Evolutionary conservation across 208 protist genomes (phyloP).

Genomic region (Wallacemonas sp.): DNA sequence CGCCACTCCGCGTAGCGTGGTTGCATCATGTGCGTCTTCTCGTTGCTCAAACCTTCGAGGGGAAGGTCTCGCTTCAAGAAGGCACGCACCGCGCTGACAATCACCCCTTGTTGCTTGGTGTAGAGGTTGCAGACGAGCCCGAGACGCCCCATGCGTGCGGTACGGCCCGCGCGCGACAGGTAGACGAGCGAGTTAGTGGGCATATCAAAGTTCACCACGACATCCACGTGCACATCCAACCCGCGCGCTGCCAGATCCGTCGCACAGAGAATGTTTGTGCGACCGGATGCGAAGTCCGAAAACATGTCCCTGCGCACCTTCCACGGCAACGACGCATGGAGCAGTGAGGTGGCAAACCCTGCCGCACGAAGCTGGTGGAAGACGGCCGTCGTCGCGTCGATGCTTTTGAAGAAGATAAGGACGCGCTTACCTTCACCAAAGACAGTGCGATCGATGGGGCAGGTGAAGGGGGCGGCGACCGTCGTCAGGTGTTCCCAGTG

Average conservation of each 20-base stretch:
- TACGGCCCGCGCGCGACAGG: slow-evolving; percentile 66
- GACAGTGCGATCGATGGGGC: slow-evolving; percentile 51
- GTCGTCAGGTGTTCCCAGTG: slow-evolving; percentile 76
- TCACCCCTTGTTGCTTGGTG: slow-evolving; percentile 71
- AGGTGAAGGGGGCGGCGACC: slow-evolving; percentile 73
- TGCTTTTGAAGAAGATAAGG: slow-evolving; percentile 69
- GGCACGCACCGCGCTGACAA: slow-evolving; percentile 61
- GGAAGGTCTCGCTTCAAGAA: slow-evolving; percentile 53
- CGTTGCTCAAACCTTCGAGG: slow-evolving; percentile 68
- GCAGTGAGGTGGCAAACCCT: slow-evolving; percentile 62
- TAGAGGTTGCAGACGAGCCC: slow-evolving; percentile 75
- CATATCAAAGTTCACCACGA: slow-evolving; percentile 87
- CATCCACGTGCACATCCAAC: slow-evolving; percentile 80
- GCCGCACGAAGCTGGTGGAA: slow-evolving; percentile 65
- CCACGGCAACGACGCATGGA: slow-evolving; percentile 70
- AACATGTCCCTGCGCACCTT: slow-evolving; percentile 62
- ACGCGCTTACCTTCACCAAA: slow-evolving; percentile 57
- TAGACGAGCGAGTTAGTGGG: slow-evolving; percentile 79
- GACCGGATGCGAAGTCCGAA: slow-evolving; percentile 65
- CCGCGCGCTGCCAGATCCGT: slow-evolving; percentile 89
- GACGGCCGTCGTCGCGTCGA: slow-evolving; percentile 72
- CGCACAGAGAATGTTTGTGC: slow-evolving; percentile 88
- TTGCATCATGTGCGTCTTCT: slow-evolving; percentile 53
- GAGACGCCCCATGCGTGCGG: slow-evolving; percentile 70
- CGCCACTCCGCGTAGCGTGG: slow-evolving; percentile 83